Conservation (phyloP, 345 rosid genomes). For the Ailanthus altissimus region DNA sequence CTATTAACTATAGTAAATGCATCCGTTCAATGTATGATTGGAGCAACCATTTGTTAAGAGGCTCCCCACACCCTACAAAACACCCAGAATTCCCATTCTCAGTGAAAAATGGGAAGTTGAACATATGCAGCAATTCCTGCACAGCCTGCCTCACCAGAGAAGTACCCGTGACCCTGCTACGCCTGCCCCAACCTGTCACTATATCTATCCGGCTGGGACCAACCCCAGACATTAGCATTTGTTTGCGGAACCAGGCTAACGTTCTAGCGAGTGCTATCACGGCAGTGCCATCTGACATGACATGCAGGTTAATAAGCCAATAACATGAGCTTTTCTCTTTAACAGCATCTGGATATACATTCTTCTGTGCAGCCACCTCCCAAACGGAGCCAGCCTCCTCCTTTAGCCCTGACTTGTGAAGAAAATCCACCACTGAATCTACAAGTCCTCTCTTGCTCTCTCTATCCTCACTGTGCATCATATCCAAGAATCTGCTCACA, state of each 20-base stretch:
- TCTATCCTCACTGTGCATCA: conserved; percentile 94
- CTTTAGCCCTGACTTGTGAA: conserved; percentile 87
- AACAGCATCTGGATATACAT: conserved; percentile 82
- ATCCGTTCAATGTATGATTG: conserved; percentile 86
- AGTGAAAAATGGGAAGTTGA: conserved; percentile 74
- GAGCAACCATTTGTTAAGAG: conserved; percentile 71
- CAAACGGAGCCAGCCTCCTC: conserved; percentile 93
- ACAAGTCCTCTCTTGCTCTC: conserved; percentile 97
- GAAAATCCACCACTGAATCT: conserved; percentile 86
- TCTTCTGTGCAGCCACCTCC: conserved; percentile 86
- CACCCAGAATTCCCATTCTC: conserved; percentile 90
- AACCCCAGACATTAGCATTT: conserved; percentile 67
- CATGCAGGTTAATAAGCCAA: conserved; percentile 95
- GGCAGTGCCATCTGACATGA: conserved; percentile 96
- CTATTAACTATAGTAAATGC: conserved; percentile 64
- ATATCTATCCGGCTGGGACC: conserved; percentile 79
- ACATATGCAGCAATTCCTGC: conserved; percentile 69
- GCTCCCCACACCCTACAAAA: conserved; percentile 84
- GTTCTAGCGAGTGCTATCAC: conserved; percentile 80
- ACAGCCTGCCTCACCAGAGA: conserved; percentile 83
- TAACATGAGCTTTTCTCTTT: conserved; percentile 75
- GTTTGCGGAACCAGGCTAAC: conserved; percentile 82
- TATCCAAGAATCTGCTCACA: conserved; percentile 66
- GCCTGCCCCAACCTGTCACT: conserved; percentile 95
- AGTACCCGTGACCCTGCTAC: conserved; percentile 85